phyloP scores from a whole-genome alignment of 371 early-diverging fungal genomes.

The Lichtheimia ornata region DNA sequence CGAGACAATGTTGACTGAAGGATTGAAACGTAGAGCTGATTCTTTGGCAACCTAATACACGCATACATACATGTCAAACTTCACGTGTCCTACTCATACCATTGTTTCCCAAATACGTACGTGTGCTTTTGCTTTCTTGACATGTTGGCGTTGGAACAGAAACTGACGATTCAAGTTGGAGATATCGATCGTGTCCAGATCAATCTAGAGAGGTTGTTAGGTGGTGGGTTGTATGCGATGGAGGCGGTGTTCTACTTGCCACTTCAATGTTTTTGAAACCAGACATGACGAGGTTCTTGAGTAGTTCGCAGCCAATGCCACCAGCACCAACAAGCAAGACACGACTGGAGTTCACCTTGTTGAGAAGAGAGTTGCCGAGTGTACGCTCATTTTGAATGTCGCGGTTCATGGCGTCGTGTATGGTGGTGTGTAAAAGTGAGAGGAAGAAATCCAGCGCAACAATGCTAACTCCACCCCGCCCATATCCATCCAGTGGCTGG shows the following conservation, averaged over 20 bases:
- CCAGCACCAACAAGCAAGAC: slow-evolving; percentile 91
- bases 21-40: slow-evolving; percentile 83
- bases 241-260: slow-evolving; percentile 36
- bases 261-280: slow-evolving; percentile 87
- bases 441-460: no score
- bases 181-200: slow-evolving; percentile 98
- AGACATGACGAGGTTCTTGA: slow-evolving; percentile 91
- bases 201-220: slow-evolving; percentile 60
- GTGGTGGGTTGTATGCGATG: no score
- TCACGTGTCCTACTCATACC: neutral
- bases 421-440: neutral
- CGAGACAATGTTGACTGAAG: slow-evolving; percentile 71
- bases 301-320: slow-evolving; percentile 99
- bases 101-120: slow-evolving; percentile 29
- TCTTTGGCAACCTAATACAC: slow-evolving; percentile 69
- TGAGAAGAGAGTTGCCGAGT: slow-evolving; percentile 37
- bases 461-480: no score
- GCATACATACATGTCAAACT: neutral
- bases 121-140: slow-evolving; percentile 92
- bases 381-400: slow-evolving; percentile 35
- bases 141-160: slow-evolving; percentile 92
- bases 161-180: slow-evolving; percentile 99
- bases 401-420: slow-evolving; percentile 23
- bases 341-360: slow-evolving; percentile 37
- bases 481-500: no score